Conservation (phyloP, 768 basidiomycete species). For the Termitomyces heimii region DNA sequence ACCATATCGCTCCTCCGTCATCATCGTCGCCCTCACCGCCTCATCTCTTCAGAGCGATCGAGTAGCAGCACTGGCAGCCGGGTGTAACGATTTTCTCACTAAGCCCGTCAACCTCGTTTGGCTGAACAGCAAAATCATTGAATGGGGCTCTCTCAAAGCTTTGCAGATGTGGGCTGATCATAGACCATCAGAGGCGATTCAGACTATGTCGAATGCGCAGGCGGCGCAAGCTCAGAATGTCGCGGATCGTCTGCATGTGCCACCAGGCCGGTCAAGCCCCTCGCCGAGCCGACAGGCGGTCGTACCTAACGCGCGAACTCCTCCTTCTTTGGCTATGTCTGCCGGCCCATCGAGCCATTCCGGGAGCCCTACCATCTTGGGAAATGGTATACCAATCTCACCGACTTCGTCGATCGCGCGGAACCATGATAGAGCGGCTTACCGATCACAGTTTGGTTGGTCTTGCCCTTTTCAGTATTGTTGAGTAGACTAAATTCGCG, state of each 20-base stretch:
- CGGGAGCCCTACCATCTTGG: background rate
- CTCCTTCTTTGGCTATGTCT: background rate
- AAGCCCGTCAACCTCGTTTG: slow-evolving; percentile 94
- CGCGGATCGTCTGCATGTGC: slow-evolving; percentile 42
- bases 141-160: slow-evolving; percentile 98
- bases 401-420: background rate
- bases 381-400: background rate
- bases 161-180: slow-evolving; percentile 89
- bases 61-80: slow-evolving; percentile 94
- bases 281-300: slow-evolving; percentile 18
- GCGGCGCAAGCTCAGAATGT: slow-evolving; percentile 35
- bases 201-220: slow-evolving; percentile 31
- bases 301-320: background rate
- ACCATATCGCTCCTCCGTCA: slow-evolving; percentile 88
- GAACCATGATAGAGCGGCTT: background rate
- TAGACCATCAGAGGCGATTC: slow-evolving; percentile 46
- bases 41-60: slow-evolving; percentile 94
- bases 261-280: slow-evolving; percentile 26
- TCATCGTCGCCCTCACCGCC: slow-evolving; percentile 98
- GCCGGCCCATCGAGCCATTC: background rate
- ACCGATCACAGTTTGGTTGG: slow-evolving; percentile 4
- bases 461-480: background rate
- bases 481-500: background rate
- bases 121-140: slow-evolving; percentile 97
- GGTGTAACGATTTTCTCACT: slow-evolving; percentile 97